These are phyloP conservation scores for Leucosporidium creatinivorum DNA, from an alignment of 768 basidiomycete species.

Conservation along the genomic window DNA sequence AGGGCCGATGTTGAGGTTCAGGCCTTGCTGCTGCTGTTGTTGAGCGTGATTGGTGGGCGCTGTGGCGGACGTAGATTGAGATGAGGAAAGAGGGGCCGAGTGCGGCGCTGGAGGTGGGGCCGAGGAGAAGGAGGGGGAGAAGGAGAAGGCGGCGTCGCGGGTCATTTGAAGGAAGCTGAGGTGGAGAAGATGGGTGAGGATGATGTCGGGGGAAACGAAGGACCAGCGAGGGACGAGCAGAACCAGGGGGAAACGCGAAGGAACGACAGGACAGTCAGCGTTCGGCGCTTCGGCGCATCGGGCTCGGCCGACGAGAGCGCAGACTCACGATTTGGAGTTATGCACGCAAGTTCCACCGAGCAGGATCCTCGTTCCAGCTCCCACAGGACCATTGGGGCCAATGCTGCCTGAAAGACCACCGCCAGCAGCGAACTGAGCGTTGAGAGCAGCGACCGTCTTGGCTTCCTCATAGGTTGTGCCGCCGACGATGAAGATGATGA, in stretches of 20 bases:
- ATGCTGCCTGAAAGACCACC: not conserved
- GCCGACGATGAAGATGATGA: conserved; percentile 94
- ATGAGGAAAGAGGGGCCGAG: no score
- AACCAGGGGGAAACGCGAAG: not conserved
- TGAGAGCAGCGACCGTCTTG: conserved; percentile 70
- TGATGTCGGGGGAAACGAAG: not conserved
- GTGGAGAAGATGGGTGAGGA: not conserved
- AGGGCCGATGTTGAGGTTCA: conserved; percentile 23
- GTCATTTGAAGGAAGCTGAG: not conserved
- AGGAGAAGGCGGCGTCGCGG: not conserved
- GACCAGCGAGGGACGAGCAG: not conserved
- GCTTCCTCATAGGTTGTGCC: conserved; percentile 96
- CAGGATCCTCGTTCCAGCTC: conserved; percentile 65
- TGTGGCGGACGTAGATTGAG: no score
- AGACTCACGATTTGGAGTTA: conserved; percentile 81
- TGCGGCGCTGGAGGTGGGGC: not conserved
- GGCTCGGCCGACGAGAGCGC: no score
- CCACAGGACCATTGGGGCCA: conserved; percentile 36
- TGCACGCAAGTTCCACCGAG: conserved; percentile 93
- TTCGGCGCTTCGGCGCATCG: no score
- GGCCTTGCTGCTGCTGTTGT: conserved; percentile 12
- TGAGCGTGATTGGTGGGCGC: not conserved
- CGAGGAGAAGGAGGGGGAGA: not conserved
- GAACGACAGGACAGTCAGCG: not conserved
- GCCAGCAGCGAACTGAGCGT: conserved; percentile 56